Base-by-base conservation (phyloP, 2,329 filamentous ascomycete species). In the Cladosporium sphaerospermum region DNA sequence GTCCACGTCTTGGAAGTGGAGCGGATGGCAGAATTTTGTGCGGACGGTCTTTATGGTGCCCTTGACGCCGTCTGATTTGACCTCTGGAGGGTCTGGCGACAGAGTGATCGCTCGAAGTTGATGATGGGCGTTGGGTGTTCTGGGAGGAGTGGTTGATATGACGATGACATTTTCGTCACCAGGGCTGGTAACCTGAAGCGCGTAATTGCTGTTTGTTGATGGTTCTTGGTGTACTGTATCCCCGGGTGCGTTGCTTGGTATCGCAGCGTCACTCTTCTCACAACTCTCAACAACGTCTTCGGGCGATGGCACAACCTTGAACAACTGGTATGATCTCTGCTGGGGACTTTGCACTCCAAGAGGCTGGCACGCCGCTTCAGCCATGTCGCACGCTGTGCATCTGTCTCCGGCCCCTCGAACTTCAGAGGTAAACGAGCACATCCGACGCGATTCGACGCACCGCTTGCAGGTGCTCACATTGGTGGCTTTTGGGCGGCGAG, bases 11-110 rank as follows among this genome's bases (percentile, higher is more conserved):
- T 69, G 65, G 59, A 75, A 73, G 10, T 52, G 45, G 16, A 75
- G 66, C 0, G 73, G 73, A 45, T 74, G 71, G 13, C 67, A 63
- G 55, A 73, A 67, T 9, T 61, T 66, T 2, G 72, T 75, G 7
- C 51, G 57, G 45, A 73, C 67, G 3, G 52, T 63, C 19, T 49
- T 54, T 11, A 54, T 19, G 33, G 33, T 54, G 45, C 52, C 43
- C 54, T 59, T 39, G 23, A 28, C 23, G 52, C 32, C 37, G 13
- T 33, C 19, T 11, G 42, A 28, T 13, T 23, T 9, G 40, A 14
- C 16, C 1, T 19, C 3, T 34, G 39, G 19, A 10, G 31, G 9
- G 2, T 43, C 32, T 28, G 48, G 31, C 11, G 40, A 39, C 13
- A 39, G n/a, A 11, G 36, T 14, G 36, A 39, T 39, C 13, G 36